Evolutionary conservation across 129 eudicot genomes (phyloP), one percentile per base, ranked within the genome.

Genomic region (Flaveria bidentis): DNA sequence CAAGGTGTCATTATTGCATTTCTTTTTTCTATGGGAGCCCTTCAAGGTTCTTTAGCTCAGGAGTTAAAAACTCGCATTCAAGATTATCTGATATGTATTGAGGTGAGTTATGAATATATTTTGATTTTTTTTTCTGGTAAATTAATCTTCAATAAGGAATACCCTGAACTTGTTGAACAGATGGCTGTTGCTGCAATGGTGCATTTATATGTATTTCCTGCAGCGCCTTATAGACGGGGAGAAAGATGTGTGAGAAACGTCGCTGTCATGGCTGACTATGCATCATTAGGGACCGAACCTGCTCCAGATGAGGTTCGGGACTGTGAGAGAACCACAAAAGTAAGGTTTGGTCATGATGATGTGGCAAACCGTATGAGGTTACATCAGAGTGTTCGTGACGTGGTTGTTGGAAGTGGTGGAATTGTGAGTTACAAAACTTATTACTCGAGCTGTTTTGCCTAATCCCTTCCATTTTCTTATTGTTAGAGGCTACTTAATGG

Each of bases 101-200:
- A 94, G 93, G 90, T 84, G 77, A 78, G 86, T 58, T 74, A 45
- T 49, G 64, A 42, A 20, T 0, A n/a, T 41, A 52, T 39, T 12
- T 56, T 18, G 10, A 1, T 45, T n/a, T 22, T 45, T 23, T 23
- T n/a, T 26, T 12, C 16, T 23, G 30, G 23, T 41, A 5, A 30
- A 14, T 30, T 63, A 30, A 14, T 63, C 22, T 30, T 61, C 44
- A 15, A 2, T 28, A 63, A 63, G 69, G 17, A 30, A 30, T 16
- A 15, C 45, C 22, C 22, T 67, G 11, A 82, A 69, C 26, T 57
- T 82, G 71, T 78, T 72, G 17, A 76, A 78, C 88, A 93, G 98
- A 93, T 93, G 98, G 98, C 97, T 58, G 77, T 90, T 80, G 97
- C 98, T 53, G 98, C 97, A 58, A 85, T 93, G 63, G 92, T 93